Percentiles rank a stretch among this genome's conserved stretches.
phyloP scores from a whole-genome alignment of 2,329 filamentous ascomycete genomes.

The Tolypocladium ovalisporum region DNA sequence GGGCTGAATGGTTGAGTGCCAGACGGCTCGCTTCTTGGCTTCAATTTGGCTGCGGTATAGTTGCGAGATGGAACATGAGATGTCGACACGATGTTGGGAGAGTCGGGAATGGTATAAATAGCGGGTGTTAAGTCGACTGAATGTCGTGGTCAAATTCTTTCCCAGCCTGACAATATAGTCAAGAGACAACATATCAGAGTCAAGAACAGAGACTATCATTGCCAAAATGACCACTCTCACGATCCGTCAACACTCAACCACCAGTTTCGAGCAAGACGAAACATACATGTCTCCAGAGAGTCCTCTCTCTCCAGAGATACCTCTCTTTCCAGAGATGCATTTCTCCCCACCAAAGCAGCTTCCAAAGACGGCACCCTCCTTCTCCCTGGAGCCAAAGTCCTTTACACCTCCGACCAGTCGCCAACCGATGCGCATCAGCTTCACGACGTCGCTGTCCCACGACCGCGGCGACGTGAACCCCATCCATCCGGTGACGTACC shows the following conservation, averaged over 20 bases:
- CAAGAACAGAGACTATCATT: neutral
- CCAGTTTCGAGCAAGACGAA: neutral
- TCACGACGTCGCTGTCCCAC: slow-evolving; percentile 1
- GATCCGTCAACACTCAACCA: neutral
- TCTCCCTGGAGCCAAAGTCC: neutral
- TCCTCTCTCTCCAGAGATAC: no score
- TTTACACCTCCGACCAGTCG: neutral
- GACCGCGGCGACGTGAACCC: slow-evolving; percentile 1
- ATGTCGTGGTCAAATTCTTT: neutral
- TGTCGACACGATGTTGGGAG: neutral
- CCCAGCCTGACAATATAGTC: neutral
- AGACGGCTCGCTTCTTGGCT: neutral
- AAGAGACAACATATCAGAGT: neutral
- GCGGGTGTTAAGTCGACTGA: neutral
- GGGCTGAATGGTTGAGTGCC: neutral
- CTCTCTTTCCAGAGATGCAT: no score
- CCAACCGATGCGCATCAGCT: slow-evolving; percentile 2
- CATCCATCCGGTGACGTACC: slow-evolving; percentile 4
- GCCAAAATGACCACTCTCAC: neutral
- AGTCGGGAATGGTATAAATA: neutral
- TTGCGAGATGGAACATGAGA: neutral
- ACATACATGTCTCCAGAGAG: neutral
- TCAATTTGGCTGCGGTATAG: neutral
- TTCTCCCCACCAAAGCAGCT: neutral
- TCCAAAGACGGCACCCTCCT: neutral